Base-by-base conservation (phyloP, 176 grass and related monocot genomes). In the Rhynchospora pubera region DNA sequence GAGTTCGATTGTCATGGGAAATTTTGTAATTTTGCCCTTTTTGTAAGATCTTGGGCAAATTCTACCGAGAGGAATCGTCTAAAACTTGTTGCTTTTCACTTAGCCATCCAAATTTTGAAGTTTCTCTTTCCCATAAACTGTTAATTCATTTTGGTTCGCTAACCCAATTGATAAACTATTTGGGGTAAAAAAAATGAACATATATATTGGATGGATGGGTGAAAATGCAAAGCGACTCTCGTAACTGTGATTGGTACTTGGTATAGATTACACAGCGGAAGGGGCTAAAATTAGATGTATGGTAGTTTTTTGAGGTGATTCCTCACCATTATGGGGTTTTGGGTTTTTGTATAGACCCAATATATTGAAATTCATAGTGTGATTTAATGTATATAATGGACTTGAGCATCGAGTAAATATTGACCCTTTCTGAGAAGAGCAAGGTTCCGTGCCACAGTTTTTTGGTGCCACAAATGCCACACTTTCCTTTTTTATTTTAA, bases 311-410 rank as follows among this genome's bases (percentile, higher is more conserved):
- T 79, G 57, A 64, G 78, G 18, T 62, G 67, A 30, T 74, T 82
- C 22, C 77, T 92, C 82, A 77, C 85, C 87, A 66, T 92, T 87
- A 89, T 89, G 77, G 85, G 78, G 3, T 18, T 61, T 65, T 65
- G 18, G 16, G 4, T 15, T 65, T 73, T 72, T 72, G 68, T 71
- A 71, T 10, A 72, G 44, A 47, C n/a, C 11, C 21, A 72, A 13
- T 10, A 13, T 10, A 32, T n/a, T 50, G 12, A 72, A 72, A 72
- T 72, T 72, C 13, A 1, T 22, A 12, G 7, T 28, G 26, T 22
- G 67, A 71, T 70, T 71, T 47, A 18, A 16, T 19, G 68, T 72
- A 71, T 71, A 46, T 47, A 46, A 23, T 48, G 43, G 64, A 65
- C 62, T 65, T 5, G 5, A 11, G 24, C 62, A 65, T 65, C 4